phyloP scores from a whole-genome alignment of 257 asterid genomes.

The Orobanche coerulescens region DNA sequence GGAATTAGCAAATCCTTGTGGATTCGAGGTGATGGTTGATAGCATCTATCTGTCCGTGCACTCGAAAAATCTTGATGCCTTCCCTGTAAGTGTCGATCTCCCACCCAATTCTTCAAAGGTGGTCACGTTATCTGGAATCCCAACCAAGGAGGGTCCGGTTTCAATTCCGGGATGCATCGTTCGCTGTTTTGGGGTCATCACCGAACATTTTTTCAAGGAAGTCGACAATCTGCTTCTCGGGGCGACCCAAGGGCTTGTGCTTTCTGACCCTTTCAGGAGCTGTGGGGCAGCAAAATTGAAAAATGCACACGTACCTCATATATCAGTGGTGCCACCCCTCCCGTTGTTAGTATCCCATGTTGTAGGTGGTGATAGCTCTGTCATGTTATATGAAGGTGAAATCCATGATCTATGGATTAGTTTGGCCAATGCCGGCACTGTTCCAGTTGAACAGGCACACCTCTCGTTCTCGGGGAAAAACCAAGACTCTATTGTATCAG shows the following conservation, averaged over 20 bases:
- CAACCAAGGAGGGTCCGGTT: slow-evolving; percentile 77
- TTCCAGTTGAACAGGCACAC: slow-evolving; percentile 93
- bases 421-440: slow-evolving; percentile 95
- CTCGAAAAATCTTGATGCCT: slow-evolving; percentile 85
- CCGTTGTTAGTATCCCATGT: slow-evolving; percentile 72
- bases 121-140: slow-evolving; percentile 86
- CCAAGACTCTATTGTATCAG: slow-evolving; percentile 79
- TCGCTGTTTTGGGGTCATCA: slow-evolving; percentile 91
- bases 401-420: slow-evolving; percentile 86
- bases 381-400: slow-evolving; percentile 92
- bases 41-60: slow-evolving; percentile 88
- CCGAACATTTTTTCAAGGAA: slow-evolving; percentile 95
- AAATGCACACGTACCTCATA: slow-evolving; percentile 50
- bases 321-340: slow-evolving; percentile 77
- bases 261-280: slow-evolving; percentile 96
- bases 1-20: slow-evolving; percentile 99
- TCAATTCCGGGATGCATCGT: slow-evolving; percentile 89
- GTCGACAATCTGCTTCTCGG: slow-evolving; percentile 86
- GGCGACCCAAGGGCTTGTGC: slow-evolving; percentile 97
- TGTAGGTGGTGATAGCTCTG: slow-evolving; percentile 92
- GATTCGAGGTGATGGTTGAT: slow-evolving; percentile 88
- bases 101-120: slow-evolving; percentile 90
- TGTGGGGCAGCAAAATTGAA: slow-evolving; percentile 84
- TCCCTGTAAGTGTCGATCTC: slow-evolving; percentile 79
- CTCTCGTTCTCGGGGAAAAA: slow-evolving; percentile 89